A percentile compares a stretch with the other conserved stretches of the same genome.
phyloP scores from a whole-genome alignment of 192 early-diverging fungal genomes.

The Lunasporangiospora selenospora region DNA sequence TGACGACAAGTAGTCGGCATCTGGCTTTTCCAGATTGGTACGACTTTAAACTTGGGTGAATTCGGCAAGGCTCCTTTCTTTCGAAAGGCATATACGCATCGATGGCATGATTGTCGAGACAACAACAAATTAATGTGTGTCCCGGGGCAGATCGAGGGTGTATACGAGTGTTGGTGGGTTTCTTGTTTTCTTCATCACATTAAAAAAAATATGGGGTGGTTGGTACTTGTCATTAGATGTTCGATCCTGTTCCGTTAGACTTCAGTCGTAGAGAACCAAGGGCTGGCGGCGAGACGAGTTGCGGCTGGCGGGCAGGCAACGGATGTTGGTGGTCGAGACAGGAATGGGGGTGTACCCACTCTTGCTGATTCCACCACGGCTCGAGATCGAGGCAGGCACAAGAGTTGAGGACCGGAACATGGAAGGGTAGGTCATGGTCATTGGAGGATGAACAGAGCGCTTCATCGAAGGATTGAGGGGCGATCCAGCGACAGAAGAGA shows the following conservation, averaged over 20 bases:
- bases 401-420: constrained; percentile 43
- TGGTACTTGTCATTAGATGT: no score
- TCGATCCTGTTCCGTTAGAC: no score
- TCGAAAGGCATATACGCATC: constrained; percentile 30
- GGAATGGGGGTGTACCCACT: constrained; percentile 35
- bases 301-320: constrained; percentile 34
- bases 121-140: constrained; percentile 3
- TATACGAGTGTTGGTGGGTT: constrained; percentile 2
- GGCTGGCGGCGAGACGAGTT: constrained; percentile 37
- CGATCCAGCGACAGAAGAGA: no score
- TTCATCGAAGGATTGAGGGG: constrained; percentile 29
- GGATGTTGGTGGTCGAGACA: constrained; percentile 36
- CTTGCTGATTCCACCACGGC: constrained; percentile 47
- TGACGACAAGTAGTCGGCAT: constrained; percentile 48
- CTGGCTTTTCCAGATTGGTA: constrained; percentile 33
- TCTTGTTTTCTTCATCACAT: constrained; percentile 5
- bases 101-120: constrained; percentile 28
- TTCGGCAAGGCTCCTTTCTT: constrained; percentile 51
- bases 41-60: constrained; percentile 36
- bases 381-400: constrained; percentile 36
- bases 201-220: not conserved
- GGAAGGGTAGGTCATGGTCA: constrained; percentile 38
- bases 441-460: constrained; percentile 31
- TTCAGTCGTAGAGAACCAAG: constrained; percentile 31
- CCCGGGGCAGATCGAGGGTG: constrained; percentile 43